phyloP scores from a whole-genome alignment of 2,329 filamentous ascomycete genomes.

The Macrophomina pseudophaseolina region DNA sequence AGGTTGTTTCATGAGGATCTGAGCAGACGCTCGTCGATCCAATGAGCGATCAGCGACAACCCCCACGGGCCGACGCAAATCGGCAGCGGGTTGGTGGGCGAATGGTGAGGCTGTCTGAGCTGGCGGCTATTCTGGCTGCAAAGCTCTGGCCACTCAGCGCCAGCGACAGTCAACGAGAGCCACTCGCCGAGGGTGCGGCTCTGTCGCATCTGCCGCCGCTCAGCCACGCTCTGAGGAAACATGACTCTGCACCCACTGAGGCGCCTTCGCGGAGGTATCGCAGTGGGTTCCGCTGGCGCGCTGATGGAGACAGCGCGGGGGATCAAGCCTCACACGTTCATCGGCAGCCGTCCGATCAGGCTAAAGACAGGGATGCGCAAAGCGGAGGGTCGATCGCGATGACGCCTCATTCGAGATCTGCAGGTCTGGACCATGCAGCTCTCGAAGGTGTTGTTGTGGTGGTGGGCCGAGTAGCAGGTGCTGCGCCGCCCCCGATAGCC shows the following conservation, averaged over 20 bases:
- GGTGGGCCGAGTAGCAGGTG: background rate
- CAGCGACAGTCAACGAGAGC: constrained; percentile 21
- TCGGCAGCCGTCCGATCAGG: background rate
- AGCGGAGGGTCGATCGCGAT: constrained; percentile 5
- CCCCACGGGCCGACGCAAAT: background rate
- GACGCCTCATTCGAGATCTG: background rate
- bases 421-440: constrained; percentile 2
- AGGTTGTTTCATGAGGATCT: constrained; percentile 20
- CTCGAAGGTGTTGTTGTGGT: background rate
- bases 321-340: constrained; percentile 4
- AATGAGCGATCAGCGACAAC: constrained; percentile 11
- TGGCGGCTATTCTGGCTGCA: constrained; percentile 16
- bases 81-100: background rate
- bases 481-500: constrained; percentile 8
- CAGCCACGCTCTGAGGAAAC: constrained; percentile 21
- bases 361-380: background rate
- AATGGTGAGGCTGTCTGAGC: constrained; percentile 2
- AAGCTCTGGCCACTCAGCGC: constrained; percentile 16
- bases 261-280: constrained; percentile 22
- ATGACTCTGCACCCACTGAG: constrained; percentile 18
- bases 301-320: constrained; percentile 11
- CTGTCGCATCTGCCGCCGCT: constrained; percentile 25
- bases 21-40: constrained; percentile 21
- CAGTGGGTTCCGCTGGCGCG: constrained; percentile 19
- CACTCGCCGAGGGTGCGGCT: constrained; percentile 21